Conservation (phyloP, 768 basidiomycete species). For the Dioszegia aurantiaca region DNA sequence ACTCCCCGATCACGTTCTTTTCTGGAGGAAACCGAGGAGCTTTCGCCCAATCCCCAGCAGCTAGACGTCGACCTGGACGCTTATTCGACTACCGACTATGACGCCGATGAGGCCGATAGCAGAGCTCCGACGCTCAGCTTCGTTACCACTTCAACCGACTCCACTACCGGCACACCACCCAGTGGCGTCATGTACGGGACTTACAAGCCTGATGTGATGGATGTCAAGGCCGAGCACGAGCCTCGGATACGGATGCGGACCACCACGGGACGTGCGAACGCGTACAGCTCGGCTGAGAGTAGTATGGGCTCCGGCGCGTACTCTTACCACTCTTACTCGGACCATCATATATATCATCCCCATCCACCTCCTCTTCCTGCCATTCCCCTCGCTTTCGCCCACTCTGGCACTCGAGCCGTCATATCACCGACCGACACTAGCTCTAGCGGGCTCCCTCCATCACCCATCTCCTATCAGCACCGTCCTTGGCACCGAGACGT, state of each 20-base stretch:
- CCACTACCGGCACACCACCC: constrained; percentile 40
- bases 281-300: constrained; percentile 40
- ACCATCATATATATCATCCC: constrained; percentile 29
- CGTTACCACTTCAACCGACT: constrained; percentile 42
- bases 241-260: constrained; percentile 29
- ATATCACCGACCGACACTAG: constrained; percentile 13
- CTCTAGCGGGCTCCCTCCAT: constrained; percentile 15
- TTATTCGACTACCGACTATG: constrained; percentile 35
- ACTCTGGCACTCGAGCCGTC: constrained; percentile 24
- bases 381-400: constrained; percentile 21
- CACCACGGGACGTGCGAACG: constrained; percentile 34
- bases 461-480: constrained; percentile 29
- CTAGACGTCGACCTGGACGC: constrained; percentile 42
- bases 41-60: constrained; percentile 17
- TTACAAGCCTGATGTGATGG: constrained; percentile 21
- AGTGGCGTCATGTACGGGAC: constrained; percentile 27
- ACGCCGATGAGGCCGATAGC: constrained; percentile 14
- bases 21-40: constrained; percentile 4
- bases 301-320: constrained; percentile 40
- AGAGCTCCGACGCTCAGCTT: constrained; percentile 37
- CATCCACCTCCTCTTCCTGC: constrained; percentile 42
- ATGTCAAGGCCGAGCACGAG: constrained; percentile 24
- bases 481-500: constrained; percentile 40
- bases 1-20: constrained; percentile 17
- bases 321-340: constrained; percentile 30